Conservation (phyloP, 139 green algal species). For the Yamagishiella unicocca region DNA sequence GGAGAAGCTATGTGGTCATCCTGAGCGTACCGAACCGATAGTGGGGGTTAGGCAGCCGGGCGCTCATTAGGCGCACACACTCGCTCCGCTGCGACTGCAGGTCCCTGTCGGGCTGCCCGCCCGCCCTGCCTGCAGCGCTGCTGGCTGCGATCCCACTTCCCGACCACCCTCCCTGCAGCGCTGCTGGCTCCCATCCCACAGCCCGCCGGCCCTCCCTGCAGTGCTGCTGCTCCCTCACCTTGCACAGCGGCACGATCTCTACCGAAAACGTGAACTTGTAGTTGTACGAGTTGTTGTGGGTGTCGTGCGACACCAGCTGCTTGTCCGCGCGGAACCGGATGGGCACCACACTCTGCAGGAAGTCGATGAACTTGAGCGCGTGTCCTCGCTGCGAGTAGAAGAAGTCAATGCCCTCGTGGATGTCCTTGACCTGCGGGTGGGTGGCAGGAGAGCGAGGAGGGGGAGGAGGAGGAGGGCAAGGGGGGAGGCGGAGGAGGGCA, state of each 20-base stretch:
- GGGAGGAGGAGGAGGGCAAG: not conserved
- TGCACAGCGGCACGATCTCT: conserved; percentile 96
- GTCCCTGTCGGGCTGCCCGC: no score
- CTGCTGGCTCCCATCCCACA: no score
- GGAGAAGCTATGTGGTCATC: no score
- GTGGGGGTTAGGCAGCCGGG: no score
- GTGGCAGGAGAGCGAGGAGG: not conserved
- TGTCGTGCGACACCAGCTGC: conserved; percentile 97
- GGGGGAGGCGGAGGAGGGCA: not conserved
- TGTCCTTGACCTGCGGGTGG: conserved; percentile 83
- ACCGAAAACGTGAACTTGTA: conserved; percentile 99
- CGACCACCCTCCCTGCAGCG: no score
- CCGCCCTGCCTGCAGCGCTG: no score
- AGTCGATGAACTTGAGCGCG: conserved; percentile 96
- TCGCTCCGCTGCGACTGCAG: no score
- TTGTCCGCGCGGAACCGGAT: conserved; percentile 89
- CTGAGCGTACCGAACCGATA: no score
- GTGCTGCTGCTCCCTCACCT: conserved; percentile 54
- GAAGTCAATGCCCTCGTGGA: conserved; percentile 96
- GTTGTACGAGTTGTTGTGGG: conserved; percentile 95
- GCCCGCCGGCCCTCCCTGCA: not conserved
- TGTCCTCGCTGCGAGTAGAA: conserved; percentile 91
- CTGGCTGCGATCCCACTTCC: no score
- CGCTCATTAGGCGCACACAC: no score
- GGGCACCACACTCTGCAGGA: conserved; percentile 86